Base-by-base conservation (phyloP, 1,284 basidiomycete species). In the Cutaneotrichosporon spelunceum region DNA sequence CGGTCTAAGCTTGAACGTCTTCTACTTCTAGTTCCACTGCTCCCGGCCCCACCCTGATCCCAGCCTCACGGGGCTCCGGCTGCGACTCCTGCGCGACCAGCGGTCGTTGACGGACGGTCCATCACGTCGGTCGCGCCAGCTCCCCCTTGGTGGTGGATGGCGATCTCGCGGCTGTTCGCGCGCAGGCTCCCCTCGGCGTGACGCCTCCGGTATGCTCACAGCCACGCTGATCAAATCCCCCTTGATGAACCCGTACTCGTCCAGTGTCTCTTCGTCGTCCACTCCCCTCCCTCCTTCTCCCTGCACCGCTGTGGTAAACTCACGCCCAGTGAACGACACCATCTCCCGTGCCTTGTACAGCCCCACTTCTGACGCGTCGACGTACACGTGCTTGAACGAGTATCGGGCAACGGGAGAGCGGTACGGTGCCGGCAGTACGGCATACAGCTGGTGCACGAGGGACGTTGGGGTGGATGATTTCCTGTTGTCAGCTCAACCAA, bases 381-480 rank as follows among this genome's bases (percentile, higher is more conserved):
- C 76, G 62, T 75, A 78, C 34, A 76, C 69, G 63, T 76, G 76
- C 66, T 69, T 59, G 62, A 76, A 75, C 16, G 69, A 60, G 65
- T 69, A 76, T 7, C 75, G 67, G 2, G 75, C 71, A 2, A 65
- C 57, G 0, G 75, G 73, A 1, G 74, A 74, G 33, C 76, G 71
- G 61, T 74, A 76, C 6, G 66, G 61, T 23, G 74, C 56, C 0
- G 76, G 76, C 64, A 78, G 72, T 16, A 71, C 66, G 7, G 76
- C 70, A 45, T 66, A 66, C n/a, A 78, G 67, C 23, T 73, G 70
- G 23, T 70, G 68, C 45, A 78, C 69, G 19, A 78, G 55, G 5
- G 71, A 71, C 0, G 71, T 66, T 10, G 75, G 76, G 1, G 74
- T 73, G 16, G 73, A 73, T 45, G 68, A 57, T 63, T 70, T 71